These are phyloP conservation scores for Musa itinerans DNA, from an alignment of 176 grass and related monocot genomes.

Conservation along the genomic window DNA sequence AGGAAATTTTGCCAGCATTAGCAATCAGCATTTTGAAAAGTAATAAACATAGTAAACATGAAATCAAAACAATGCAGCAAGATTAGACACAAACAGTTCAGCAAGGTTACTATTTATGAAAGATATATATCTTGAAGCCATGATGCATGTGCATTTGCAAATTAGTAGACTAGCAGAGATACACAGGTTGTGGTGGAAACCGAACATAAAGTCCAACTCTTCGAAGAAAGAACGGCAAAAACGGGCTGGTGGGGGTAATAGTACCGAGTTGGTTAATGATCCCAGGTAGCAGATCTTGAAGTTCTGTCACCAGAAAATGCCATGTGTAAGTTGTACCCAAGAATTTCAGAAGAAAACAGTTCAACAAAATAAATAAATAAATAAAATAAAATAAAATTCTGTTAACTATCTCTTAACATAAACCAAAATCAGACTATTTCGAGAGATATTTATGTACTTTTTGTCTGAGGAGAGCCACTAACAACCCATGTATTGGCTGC, in stretches of 20 bases:
- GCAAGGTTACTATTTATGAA: too few species aligned
- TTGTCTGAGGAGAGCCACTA: conserved; percentile 86
- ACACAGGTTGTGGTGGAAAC: neutral
- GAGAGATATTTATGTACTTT: conserved; percentile 36
- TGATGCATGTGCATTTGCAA: neutral
- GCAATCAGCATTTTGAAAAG: neutral
- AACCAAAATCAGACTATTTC: too few species aligned
- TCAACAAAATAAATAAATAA: neutral
- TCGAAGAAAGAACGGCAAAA: neutral
- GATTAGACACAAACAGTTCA: neutral
- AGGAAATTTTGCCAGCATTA: neutral
- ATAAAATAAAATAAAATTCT: neutral
- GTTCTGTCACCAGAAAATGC: conserved; percentile 38
- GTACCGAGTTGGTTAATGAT: conserved; percentile 97
- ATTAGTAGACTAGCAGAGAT: neutral
- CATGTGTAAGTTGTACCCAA: neutral
- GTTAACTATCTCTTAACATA: neutral
- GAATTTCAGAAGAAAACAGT: neutral
- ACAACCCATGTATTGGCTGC: conserved; percentile 98
- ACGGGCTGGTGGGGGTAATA: neutral
- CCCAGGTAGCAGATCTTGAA: conserved; percentile 85
- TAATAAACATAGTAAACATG: neutral
- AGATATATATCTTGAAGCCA: neutral
- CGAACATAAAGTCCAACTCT: neutral
- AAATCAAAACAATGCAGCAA: neutral